Evolutionary conservation across 2,329 filamentous ascomycete genomes (phyloP).

Genomic region (Aspergillus aculeatus): DNA sequence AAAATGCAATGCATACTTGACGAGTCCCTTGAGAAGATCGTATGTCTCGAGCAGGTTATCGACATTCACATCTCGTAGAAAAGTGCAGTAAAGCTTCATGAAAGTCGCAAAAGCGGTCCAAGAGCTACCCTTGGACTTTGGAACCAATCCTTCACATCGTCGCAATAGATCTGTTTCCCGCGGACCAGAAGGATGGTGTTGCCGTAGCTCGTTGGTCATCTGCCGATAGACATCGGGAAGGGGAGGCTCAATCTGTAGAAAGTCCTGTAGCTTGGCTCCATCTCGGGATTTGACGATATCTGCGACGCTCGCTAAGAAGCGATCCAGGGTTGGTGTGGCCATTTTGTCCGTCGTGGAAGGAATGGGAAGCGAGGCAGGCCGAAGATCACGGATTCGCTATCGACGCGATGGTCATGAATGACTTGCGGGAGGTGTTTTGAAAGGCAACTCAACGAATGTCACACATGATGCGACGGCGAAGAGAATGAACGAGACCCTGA

Average conservation of each 20-base stretch:
- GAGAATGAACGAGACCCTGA: neutral
- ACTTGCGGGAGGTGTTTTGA: neutral
- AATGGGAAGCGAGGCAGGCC: neutral
- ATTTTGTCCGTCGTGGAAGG: constrained; percentile 10
- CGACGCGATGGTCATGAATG: neutral
- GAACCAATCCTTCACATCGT: constrained; percentile 63
- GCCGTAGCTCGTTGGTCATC: constrained; percentile 66
- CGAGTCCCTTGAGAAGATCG: constrained; percentile 67
- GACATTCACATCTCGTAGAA: constrained; percentile 76
- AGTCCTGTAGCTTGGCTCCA: constrained; percentile 65
- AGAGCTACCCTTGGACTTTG: constrained; percentile 62
- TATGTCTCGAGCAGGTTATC: constrained; percentile 74
- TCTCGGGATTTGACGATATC: constrained; percentile 62
- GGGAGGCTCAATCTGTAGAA: constrained; percentile 72
- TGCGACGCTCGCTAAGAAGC: constrained; percentile 67
- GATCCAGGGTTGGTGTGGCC: constrained; percentile 62
- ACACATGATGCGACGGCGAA: neutral
- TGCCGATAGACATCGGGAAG: constrained; percentile 65
- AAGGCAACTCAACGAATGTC: neutral
- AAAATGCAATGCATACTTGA: constrained; percentile 60
- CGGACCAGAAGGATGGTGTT: constrained; percentile 53
- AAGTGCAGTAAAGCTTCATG: constrained; percentile 76
- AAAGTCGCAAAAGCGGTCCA: constrained; percentile 80
- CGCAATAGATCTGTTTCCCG: constrained; percentile 56
- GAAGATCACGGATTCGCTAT: too few relatives aligned